A percentile compares a stretch with the other conserved stretches of the same genome.
phyloP scores from a whole-genome alignment of 139 green algal genomes.

The Spirogloea muscicola region DNA sequence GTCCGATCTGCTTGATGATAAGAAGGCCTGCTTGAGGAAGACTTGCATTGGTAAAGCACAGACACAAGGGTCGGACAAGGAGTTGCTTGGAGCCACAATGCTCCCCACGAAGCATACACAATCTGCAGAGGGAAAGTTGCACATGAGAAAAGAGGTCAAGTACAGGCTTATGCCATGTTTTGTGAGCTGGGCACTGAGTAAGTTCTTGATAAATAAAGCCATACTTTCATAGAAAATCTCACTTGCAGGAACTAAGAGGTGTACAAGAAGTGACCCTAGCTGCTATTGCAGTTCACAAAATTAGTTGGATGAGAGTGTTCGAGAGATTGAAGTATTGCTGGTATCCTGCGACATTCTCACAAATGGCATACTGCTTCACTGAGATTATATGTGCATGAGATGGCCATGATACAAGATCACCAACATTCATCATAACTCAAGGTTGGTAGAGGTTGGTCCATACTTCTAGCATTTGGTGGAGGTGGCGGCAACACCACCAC shows the following conservation, averaged over 20 bases:
- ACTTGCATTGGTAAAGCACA: not conserved
- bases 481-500: slow-evolving; percentile 4
- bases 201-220: too few species aligned
- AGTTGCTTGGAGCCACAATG: not conserved
- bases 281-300: too few species aligned
- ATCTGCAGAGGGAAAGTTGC: too few species aligned
- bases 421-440: too few species aligned
- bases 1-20: not conserved
- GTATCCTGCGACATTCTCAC: not conserved
- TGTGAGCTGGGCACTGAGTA: too few species aligned
- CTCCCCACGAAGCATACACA: not conserved
- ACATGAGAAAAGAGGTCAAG: too few species aligned
- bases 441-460: not conserved
- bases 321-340: not conserved
- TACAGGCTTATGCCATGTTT: too few species aligned
- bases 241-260: too few species aligned
- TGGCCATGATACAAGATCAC: not conserved
- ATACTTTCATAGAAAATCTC: too few species aligned
- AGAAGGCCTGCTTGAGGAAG: not conserved
- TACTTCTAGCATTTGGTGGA: slow-evolving; percentile 6
- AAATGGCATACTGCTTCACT: not conserved
- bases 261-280: too few species aligned
- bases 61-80: not conserved
- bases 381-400: not conserved
- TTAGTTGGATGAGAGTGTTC: not conserved